Percentiles rank a stretch among this genome's conserved stretches.
Evolutionary conservation across 2,329 filamentous ascomycete species (phyloP).

Genomic region (Teratosphaeria nubilosa): DNA sequence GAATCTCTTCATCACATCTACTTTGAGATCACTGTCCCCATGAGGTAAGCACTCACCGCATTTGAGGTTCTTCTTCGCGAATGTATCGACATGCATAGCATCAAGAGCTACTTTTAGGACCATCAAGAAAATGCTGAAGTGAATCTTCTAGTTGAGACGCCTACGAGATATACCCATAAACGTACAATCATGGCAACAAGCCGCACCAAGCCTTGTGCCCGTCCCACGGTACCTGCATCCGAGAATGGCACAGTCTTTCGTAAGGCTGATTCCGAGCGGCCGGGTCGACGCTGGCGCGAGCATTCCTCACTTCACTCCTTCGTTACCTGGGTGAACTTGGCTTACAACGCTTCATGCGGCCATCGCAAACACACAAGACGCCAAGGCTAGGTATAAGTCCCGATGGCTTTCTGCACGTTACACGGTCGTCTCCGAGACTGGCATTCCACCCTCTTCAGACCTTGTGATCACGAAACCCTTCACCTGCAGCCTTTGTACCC

Average conservation of each 20-base stretch:
- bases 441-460: constrained; percentile 12
- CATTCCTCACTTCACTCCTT: neutral
- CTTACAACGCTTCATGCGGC: neutral
- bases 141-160: neutral
- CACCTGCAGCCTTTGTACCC: constrained; percentile 11
- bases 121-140: neutral
- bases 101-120: neutral
- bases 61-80: too few species aligned
- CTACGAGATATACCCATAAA: neutral
- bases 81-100: neutral
- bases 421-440: constrained; percentile 20
- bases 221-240: neutral
- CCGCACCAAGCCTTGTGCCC: neutral
- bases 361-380: neutral
- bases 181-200: neutral
- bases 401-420: constrained; percentile 6
- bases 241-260: neutral
- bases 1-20: neutral
- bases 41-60: too few species aligned
- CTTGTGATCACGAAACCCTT: constrained; percentile 8
- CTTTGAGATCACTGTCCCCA: too few species aligned
- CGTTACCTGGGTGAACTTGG: constrained; percentile 15
- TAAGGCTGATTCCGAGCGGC: neutral
- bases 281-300: neutral
- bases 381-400: neutral